Conservation (phyloP, 768 basidiomycete species). For the Suillus lakei region DNA sequence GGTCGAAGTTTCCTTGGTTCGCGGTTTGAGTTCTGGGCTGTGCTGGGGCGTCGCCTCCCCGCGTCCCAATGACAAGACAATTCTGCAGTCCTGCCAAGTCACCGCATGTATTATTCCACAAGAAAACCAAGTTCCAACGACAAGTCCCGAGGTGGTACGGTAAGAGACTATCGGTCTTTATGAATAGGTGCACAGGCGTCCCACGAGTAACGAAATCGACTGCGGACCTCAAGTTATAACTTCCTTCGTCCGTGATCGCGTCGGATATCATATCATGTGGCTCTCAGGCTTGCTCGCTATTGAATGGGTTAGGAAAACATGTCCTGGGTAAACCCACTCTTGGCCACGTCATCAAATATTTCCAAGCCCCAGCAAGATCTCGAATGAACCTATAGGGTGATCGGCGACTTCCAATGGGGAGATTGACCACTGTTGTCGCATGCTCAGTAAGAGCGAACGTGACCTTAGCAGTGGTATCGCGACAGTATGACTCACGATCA, state of each 20-base stretch:
- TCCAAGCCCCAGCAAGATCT: conserved; percentile 42
- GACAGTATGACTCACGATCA: conserved; percentile 50
- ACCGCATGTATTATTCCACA: conserved; percentile 42
- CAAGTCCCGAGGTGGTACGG: conserved; percentile 39
- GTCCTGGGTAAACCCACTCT: conserved; percentile 40
- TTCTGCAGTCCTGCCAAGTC: conserved; percentile 20
- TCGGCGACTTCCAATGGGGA: conserved; percentile 51
- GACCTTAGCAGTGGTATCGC: conserved; percentile 51
- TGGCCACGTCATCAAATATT: conserved; percentile 48
- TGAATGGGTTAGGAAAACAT: conserved; percentile 40
- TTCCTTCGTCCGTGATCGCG: conserved; percentile 41
- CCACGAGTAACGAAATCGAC: conserved; percentile 38
- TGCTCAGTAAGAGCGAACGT: conserved; percentile 52
- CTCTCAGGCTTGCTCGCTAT: conserved; percentile 44
- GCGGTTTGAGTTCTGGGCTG: background rate
- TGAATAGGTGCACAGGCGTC: conserved; percentile 36
- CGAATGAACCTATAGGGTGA: conserved; percentile 42
- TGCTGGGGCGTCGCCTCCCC: background rate
- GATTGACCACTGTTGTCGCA: conserved; percentile 31
- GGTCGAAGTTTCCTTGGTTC: background rate
- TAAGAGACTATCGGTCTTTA: conserved; percentile 28
- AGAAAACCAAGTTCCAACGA: conserved; percentile 30
- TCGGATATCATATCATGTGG: conserved; percentile 46
- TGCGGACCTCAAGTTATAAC: conserved; percentile 39
- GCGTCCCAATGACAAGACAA: conserved; percentile 37